Percentiles rank a stretch among this genome's conserved stretches.
Evolutionary conservation across 2,329 filamentous ascomycete species (phyloP).

Genomic region (Colletotrichum tofieldiae): DNA sequence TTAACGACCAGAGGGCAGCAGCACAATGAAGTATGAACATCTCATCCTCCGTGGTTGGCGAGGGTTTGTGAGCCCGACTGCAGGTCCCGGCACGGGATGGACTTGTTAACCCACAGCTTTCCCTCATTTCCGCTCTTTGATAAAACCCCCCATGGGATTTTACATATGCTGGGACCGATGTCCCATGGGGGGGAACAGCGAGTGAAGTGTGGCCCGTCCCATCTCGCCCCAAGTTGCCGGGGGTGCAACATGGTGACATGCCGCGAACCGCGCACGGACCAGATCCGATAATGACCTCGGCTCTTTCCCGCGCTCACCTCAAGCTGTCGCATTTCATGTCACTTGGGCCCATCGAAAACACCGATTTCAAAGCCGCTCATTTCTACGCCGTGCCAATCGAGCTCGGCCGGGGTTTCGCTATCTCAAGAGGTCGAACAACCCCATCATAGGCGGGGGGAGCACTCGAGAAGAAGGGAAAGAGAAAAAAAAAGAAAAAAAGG

Average conservation of each 20-base stretch:
- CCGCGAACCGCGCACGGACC: background rate
- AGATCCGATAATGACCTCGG: constrained; percentile 5
- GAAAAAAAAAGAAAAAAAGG: background rate
- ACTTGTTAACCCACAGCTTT: background rate
- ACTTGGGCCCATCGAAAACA: background rate
- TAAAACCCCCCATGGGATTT: background rate
- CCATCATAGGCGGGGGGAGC: no score
- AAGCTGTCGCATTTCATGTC: background rate
- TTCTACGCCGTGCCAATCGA: background rate
- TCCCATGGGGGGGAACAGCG: background rate
- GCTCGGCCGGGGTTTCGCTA: no score
- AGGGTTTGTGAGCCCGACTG: background rate
- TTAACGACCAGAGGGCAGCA: constrained; percentile 46
- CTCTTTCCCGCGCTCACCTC: background rate
- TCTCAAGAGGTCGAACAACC: no score
- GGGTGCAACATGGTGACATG: constrained; percentile 2
- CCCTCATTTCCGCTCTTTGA: background rate
- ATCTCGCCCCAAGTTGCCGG: background rate
- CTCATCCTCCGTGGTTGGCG: no score
- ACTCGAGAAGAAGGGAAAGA: background rate
- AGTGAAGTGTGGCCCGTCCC: background rate
- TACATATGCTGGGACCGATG: background rate
- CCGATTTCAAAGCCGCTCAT: background rate
- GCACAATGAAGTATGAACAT: background rate
- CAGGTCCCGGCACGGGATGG: background rate